Base-by-base conservation (phyloP, 2,329 filamentous ascomycete genomes). In the Arthrobotrys sphaeroides region DNA sequence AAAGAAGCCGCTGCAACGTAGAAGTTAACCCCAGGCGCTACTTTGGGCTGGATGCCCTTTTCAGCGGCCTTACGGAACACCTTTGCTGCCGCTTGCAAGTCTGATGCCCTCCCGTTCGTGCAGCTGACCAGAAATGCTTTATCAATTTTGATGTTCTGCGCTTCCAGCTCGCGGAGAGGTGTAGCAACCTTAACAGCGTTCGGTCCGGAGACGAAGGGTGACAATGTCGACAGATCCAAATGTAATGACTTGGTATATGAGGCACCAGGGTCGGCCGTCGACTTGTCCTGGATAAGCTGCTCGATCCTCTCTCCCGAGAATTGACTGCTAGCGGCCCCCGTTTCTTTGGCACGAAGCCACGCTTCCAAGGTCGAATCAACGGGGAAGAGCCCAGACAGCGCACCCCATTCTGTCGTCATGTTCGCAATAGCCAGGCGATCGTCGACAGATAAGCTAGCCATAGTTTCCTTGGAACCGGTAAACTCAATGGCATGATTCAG, bases 401-500 rank as follows among this genome's bases (percentile, higher is more conserved):
- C 91, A 62, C 90, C 90, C 90, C 90, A 94, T 80, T 95, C 92
- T 0, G 90, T 92, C 0, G 90, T 90, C 92, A 95, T 95, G 81
- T 94, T 95, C 3, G 85, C 83, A 33, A 93, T 91, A 0, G 92
- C 90, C 33, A 96, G 82, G 9, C 93, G 85, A 78, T 90, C 86
- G 78, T 95, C 91, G 0, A 96, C 84, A 0, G 89, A 85, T 0
- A 97, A 85, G 79, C 87, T 93, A 45, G 83, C 81, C 85, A 95
- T 87, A 0, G 93, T 96, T 81, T 93, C 86, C 77, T 92, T 89
- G 0, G 90, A 89, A 10, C 94, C 94, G 0, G 88, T 89, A 80
- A 97, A 97, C 81, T 98, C 94, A 74, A 98, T 90, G 3, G 89
- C 89, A 81, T 97, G 93, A 83, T 98, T 98, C 12, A 97, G 86